phyloP scores from a whole-genome alignment of 768 basidiomycete species.

The Phylloporus sp. region DNA sequence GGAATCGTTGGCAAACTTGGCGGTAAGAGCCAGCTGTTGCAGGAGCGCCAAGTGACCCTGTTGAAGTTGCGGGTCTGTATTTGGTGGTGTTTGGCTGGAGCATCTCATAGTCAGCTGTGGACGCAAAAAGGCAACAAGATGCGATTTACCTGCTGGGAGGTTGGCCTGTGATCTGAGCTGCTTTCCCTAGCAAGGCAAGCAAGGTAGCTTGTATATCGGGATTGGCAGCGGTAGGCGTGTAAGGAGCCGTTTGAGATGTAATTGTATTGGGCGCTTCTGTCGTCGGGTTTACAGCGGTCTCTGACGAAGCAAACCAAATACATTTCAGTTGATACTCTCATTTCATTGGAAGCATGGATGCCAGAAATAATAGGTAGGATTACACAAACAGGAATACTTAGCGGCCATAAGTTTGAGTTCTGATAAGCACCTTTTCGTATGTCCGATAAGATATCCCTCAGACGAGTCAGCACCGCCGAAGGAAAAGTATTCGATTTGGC shows the following conservation, averaged over 20 bases:
- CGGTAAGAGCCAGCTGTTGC: slow-evolving; percentile 71
- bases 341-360: slow-evolving; percentile 40
- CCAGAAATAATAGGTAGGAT: slow-evolving; percentile 54
- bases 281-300: slow-evolving; percentile 40
- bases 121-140: slow-evolving; percentile 3
- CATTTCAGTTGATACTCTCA: slow-evolving; percentile 68
- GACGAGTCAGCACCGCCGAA: slow-evolving; percentile 62
- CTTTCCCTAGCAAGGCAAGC: slow-evolving; percentile 67
- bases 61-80: slow-evolving; percentile 45
- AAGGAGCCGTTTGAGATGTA: slow-evolving; percentile 24
- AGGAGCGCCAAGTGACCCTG: slow-evolving; percentile 64
- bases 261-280: slow-evolving; percentile 25
- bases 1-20: slow-evolving; percentile 38
- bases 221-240: slow-evolving; percentile 23
- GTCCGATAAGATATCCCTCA: slow-evolving; percentile 66
- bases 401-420: slow-evolving; percentile 61
- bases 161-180: slow-evolving; percentile 44
- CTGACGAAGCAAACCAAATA: slow-evolving; percentile 55
- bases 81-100: slow-evolving; percentile 62
- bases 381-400: slow-evolving; percentile 74
- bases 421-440: slow-evolving; percentile 86
- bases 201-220: slow-evolving; percentile 57
- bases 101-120: neutral
- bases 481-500: slow-evolving; percentile 88
- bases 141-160: slow-evolving; percentile 33